phyloP scores from a whole-genome alignment of 495 filamentous ascomycete genomes.

The Neurospora cerealis region DNA sequence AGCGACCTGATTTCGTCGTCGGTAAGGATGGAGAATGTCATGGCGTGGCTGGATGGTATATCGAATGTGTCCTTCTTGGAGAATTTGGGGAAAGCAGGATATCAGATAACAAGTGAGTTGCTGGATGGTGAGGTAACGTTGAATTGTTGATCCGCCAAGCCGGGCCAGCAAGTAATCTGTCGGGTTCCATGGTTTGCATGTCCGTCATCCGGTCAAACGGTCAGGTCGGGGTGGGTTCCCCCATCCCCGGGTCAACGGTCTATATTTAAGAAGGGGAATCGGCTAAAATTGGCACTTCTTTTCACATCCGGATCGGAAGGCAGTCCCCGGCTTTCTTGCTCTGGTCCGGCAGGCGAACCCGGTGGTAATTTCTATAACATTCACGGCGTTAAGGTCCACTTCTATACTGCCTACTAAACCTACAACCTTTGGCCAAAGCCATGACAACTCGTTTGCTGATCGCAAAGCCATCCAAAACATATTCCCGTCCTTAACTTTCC shows the following conservation, averaged over 20 bases:
- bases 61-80: not conserved
- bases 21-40: constrained; percentile 71
- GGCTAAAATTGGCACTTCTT: not conserved
- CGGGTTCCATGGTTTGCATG: not conserved
- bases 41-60: constrained; percentile 19
- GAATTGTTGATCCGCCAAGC: not conserved
- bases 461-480: not conserved
- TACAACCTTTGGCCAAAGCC: not conserved
- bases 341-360: not conserved
- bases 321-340: not conserved
- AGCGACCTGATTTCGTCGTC: constrained; percentile 58
- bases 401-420: not conserved
- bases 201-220: not conserved
- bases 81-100: not conserved
- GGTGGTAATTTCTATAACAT: not conserved
- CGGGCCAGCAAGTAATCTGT: not conserved
- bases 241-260: not conserved
- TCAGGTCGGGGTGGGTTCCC: not conserved
- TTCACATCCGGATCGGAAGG: not conserved
- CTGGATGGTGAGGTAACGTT: not conserved
- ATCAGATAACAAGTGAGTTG: not conserved
- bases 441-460: not conserved
- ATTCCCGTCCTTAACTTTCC: not conserved
- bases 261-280: not conserved
- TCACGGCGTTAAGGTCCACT: not conserved